Base-by-base conservation (phyloP, 352 stramenopile genomes). In the Pythium pyrilobum region DNA sequence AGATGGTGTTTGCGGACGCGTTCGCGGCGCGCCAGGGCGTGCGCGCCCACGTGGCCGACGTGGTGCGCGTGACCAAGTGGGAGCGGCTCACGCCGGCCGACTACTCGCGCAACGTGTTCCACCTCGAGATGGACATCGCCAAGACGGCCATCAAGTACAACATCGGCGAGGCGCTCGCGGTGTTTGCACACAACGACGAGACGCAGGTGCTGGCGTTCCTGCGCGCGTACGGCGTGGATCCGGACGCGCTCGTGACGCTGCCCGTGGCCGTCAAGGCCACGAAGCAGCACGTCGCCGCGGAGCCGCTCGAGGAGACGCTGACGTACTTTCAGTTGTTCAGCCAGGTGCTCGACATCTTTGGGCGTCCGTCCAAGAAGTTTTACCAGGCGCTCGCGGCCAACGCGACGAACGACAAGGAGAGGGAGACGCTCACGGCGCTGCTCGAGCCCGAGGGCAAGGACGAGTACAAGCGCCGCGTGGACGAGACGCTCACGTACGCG, bases 61-160 rank as follows among this genome's bases (percentile, higher is more conserved):
- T 92, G 15, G 76, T 90, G 47, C 69, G 57, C 21, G 77, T 92
- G 41, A 90, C 77, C 42, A 88, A 88, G 51, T 90, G 80, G 72
- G 65, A 87, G 56, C 78, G 85, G 24, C 66, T 95, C 36, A 95
- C 85, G 15, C 85, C 85, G 1, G 53, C 48, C 12, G 79, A 89
- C 58, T 95, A 95, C 70, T 76, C 71, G 56, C 81, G 85, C 32
- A 90, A 95, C 60, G 85, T 95, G 31, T 90, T 92, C 69, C 85
- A 93, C 64, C 50, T 93, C 40, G 81, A 90, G 52, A 89, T 95
- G 71, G 85, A 93, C 67, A 91, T 86, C 44, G 84, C 59, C 20
- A 81, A 82, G 66, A 88, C 75, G 18, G 64, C 63, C 29, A 86
- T 95, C 62, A 77, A 81, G 74, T 95, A 95, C 76, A 70, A 74